phyloP scores from a whole-genome alignment of 192 early-diverging fungal species.

The Dimargaris verticillata region DNA sequence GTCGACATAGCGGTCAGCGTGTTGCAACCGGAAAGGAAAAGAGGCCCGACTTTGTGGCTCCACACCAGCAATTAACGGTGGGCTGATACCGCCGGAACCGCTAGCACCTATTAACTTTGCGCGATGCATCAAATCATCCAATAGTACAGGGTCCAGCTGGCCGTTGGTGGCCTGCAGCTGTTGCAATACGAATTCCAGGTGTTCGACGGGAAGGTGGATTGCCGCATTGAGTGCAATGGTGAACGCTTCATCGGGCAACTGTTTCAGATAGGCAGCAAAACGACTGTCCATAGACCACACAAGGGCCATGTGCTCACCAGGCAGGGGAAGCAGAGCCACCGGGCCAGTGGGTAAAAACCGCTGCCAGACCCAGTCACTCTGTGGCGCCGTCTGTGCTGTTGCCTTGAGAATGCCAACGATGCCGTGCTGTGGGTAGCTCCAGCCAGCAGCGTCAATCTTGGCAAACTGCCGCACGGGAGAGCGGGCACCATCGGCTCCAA shows the following conservation, averaged over 20 bases:
- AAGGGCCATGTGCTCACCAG: conserved; percentile 41
- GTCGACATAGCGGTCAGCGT: conserved; percentile 57
- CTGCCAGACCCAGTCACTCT: conserved; percentile 60
- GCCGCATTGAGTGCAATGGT: conserved; percentile 63
- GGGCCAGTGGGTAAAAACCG: conserved; percentile 89
- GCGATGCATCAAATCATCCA: neutral
- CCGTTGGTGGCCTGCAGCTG: conserved; percentile 5
- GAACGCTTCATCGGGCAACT: conserved; percentile 45
- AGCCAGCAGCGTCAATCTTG: conserved; percentile 63
- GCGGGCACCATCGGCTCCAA: conserved; percentile 76
- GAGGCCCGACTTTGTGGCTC: conserved; percentile 48
- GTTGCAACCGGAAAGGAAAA: conserved; percentile 74
- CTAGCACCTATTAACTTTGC: neutral
- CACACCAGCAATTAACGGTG: conserved; percentile 45
- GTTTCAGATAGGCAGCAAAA: conserved; percentile 42
- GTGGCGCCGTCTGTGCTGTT: conserved; percentile 20
- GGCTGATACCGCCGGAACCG: conserved; percentile 13
- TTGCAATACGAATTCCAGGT: conserved; percentile 52
- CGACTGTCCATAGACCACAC: conserved; percentile 75
- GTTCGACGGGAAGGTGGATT: conserved; percentile 45
- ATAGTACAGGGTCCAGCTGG: neutral
- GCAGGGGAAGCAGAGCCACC: conserved; percentile 70
- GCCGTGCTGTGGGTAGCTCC: conserved; percentile 73
- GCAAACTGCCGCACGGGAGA: conserved; percentile 73
- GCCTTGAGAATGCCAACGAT: conserved; percentile 73